These are phyloP conservation scores for Pholiota molesta DNA, from an alignment of 768 basidiomycete species.

Conservation along the genomic window DNA sequence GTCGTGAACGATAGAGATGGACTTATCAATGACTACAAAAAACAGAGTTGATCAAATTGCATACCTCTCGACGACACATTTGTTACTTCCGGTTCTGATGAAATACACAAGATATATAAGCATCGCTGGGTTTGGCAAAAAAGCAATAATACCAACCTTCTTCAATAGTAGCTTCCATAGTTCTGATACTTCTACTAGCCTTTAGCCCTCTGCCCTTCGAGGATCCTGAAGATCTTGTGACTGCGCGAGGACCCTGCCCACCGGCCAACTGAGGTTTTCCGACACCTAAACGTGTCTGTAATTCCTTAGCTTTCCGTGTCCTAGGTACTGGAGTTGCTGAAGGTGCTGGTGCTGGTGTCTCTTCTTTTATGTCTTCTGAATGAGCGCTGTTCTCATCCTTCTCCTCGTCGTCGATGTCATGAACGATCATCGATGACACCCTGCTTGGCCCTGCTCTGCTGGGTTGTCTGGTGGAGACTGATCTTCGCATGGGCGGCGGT, in stretches of 20 bases:
- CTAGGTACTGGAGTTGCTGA: conserved; percentile 36
- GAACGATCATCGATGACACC: conserved; percentile 49
- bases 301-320: conserved; percentile 72
- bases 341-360: conserved; percentile 21
- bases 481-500: conserved; percentile 35
- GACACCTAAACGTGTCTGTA: conserved; percentile 70
- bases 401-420: conserved; percentile 51
- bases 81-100: conserved; percentile 26
- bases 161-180: conserved; percentile 61
- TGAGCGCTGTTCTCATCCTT: conserved; percentile 33
- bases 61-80: conserved; percentile 3
- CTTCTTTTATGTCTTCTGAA: conserved; percentile 26
- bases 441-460: conserved; percentile 44
- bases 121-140: neutral
- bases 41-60: too few relatives aligned
- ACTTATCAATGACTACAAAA: neutral
- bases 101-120: neutral
- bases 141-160: conserved; percentile 42
- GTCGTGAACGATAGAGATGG: neutral
- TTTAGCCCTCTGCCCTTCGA: conserved; percentile 53
- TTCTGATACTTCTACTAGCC: conserved; percentile 51
- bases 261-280: conserved; percentile 70
- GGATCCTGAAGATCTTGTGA: conserved; percentile 58
- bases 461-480: conserved; percentile 36
- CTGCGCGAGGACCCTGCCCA: conserved; percentile 63